phyloP scores from a whole-genome alignment of 768 basidiomycete species.

The Russula brevipes region DNA sequence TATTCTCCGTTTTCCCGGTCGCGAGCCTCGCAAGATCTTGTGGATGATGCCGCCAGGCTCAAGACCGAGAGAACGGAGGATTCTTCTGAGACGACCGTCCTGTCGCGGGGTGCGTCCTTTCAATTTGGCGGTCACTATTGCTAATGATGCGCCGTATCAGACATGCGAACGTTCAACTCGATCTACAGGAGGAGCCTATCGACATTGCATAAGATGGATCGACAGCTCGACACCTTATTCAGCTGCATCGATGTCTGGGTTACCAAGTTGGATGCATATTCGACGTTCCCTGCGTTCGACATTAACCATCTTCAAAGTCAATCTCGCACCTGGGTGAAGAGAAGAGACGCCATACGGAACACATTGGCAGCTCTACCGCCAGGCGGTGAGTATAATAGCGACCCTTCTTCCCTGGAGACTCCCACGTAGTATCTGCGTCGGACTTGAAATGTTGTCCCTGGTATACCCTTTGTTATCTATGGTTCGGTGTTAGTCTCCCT shows the following conservation, averaged over 20 bases:
- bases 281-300: neutral
- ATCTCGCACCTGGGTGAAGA: neutral
- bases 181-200: neutral
- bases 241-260: neutral
- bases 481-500: too few species aligned
- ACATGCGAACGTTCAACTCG: neutral
- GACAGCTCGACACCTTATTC: neutral
- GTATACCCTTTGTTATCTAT: too few species aligned
- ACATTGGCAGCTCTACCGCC: neutral
- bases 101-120: neutral
- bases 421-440: too few species aligned
- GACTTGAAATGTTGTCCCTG: too few species aligned
- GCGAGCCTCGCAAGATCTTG: neutral
- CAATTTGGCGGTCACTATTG: neutral
- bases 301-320: neutral
- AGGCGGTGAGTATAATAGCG: neutral
- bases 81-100: neutral
- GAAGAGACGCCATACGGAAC: neutral
- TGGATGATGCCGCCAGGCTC: neutral
- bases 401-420: too few species aligned
- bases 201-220: neutral
- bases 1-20: neutral
- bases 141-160: neutral
- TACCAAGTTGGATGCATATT: neutral
- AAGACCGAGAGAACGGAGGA: neutral